Base-by-base conservation (phyloP, 306 rosid genomes). In the Fagus crenata region DNA sequence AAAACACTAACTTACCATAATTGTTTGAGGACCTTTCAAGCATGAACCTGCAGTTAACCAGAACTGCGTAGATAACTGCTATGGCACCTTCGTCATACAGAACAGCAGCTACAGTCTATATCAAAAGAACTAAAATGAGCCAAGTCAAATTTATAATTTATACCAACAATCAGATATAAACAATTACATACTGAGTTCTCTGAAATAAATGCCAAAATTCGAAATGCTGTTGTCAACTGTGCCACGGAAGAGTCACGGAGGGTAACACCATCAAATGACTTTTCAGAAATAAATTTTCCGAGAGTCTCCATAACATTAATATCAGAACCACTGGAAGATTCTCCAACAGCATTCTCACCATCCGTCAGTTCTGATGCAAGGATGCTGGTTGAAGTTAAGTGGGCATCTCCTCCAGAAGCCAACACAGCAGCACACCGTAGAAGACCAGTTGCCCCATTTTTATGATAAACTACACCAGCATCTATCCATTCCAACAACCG, bases 401-500 rank as follows among this genome's bases (percentile, higher is more conserved):
- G 94, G 42, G 97, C 99, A 86, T 95, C 99, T 75, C 97, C 97
- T 76, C 97, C 99, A 43, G 99, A 92, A 84, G 90, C 97, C 86
- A 95, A 82, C 67, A 89, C 89, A 71, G 99, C 97, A 85, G 97
- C 97, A 83, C 90, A 92, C 59, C 96, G 92, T 41, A 92, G 83
- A 79, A 95, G 93, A 76, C 99, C 97, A 75, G 87, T 79, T 46
- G 89, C 92, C 79, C 99, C 99, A 81, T 91, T 92, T 86, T 90
- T 95, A 80, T 95, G 89, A 84, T 89, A 95, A 64, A 95, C 89
- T 49, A 95, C 92, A 39, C 96, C 96, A 84, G 97, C 97, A 84
- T 95, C 99, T 76, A 92, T 92, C 99, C 97, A 92, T 85, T 95
- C 99, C 90, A 95, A 85, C 85, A 95, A 82, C 46, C 99, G 85